Percentiles rank a stretch among this genome's conserved stretches.
These are phyloP conservation scores for Beauveria sp. DNA, from an alignment of 2,329 filamentous ascomycete genomes.

Conservation along the genomic window DNA sequence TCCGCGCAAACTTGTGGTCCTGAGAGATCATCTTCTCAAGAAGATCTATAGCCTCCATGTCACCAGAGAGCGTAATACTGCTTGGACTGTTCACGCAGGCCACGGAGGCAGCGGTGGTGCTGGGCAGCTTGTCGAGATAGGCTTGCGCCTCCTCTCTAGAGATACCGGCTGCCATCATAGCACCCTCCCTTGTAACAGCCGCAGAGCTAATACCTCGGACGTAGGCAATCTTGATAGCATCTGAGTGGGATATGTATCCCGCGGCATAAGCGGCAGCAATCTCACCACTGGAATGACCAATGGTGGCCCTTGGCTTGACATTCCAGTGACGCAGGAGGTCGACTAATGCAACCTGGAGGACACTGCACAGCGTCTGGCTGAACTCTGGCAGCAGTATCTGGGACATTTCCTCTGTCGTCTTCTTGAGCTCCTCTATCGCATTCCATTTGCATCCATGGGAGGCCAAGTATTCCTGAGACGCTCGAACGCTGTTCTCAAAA, in stretches of 20 bases:
- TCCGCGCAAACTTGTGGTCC: conserved; percentile 14
- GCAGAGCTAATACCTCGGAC: conserved; percentile 1
- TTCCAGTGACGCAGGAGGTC: conserved; percentile 22
- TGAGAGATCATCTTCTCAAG: not conserved
- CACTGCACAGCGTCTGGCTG: conserved; percentile 30
- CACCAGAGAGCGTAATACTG: conserved; percentile 25
- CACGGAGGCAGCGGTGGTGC: conserved; percentile 11
- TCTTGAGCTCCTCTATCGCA: conserved; percentile 7
- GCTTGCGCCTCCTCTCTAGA: not conserved
- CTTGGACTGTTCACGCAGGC: conserved; percentile 25
- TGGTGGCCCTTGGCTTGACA: conserved; percentile 18
- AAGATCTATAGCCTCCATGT: conserved; percentile 11
- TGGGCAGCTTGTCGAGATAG: not conserved
- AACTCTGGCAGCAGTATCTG: not conserved
- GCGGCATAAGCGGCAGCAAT: conserved; percentile 26
- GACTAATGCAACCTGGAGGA: conserved; percentile 30
- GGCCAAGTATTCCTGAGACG: not conserved
- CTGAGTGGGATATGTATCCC: conserved; percentile 5
- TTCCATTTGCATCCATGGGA: not conserved
- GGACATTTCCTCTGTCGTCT: not conserved
- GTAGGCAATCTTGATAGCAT: conserved; percentile 22
- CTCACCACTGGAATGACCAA: conserved; percentile 29
- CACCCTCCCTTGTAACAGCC: not conserved
- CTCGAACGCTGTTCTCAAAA: conserved; percentile 14
- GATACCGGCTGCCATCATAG: conserved; percentile 14